A percentile compares a stretch with the other conserved stretches of the same genome.
Conservation (phyloP, 2,329 filamentous ascomycete genomes). For the Aureobasidium vineae region DNA sequence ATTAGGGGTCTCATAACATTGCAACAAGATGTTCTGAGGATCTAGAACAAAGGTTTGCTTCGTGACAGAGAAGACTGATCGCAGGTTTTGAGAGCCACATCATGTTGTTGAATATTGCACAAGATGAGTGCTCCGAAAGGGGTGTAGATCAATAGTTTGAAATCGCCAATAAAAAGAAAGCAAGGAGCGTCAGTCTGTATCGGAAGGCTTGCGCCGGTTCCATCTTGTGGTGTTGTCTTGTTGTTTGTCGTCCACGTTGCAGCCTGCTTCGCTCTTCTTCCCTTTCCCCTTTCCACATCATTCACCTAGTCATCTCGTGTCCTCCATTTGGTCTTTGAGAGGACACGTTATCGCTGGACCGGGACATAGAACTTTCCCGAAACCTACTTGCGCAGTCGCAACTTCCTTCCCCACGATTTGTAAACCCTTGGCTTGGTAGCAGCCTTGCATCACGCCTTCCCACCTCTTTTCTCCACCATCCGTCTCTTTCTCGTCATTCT, state of each 20-base stretch:
- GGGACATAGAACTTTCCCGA: conserved; percentile 17
- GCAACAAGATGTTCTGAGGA: not conserved
- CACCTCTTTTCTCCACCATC: conserved; percentile 3
- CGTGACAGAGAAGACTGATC: not conserved
- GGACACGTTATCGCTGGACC: not conserved
- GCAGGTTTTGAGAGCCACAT: not conserved
- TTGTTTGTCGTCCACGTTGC: conserved; percentile 15
- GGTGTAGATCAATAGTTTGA: conserved; percentile 10
- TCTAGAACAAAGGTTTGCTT: not conserved
- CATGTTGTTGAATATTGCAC: not conserved
- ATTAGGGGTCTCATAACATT: not conserved
- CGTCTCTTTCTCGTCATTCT: conserved; percentile 19
- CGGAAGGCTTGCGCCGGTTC: not conserved
- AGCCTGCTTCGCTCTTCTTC: conserved; percentile 13
- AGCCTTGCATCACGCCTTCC: conserved; percentile 25
- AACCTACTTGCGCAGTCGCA: not conserved
- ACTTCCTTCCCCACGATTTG: conserved; percentile 15
- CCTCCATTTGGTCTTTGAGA: not conserved
- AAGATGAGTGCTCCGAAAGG: not conserved
- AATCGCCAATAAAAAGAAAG: conserved; percentile 11
- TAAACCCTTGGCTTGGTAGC: conserved; percentile 8
- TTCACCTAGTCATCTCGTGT: not conserved
- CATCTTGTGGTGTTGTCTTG: not conserved
- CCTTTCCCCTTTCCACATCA: not conserved
- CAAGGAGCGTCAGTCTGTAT: conserved; percentile 8